Evolutionary conservation across 495 filamentous ascomycete genomes (phyloP).

Genomic region (Aspergillus hancockii): DNA sequence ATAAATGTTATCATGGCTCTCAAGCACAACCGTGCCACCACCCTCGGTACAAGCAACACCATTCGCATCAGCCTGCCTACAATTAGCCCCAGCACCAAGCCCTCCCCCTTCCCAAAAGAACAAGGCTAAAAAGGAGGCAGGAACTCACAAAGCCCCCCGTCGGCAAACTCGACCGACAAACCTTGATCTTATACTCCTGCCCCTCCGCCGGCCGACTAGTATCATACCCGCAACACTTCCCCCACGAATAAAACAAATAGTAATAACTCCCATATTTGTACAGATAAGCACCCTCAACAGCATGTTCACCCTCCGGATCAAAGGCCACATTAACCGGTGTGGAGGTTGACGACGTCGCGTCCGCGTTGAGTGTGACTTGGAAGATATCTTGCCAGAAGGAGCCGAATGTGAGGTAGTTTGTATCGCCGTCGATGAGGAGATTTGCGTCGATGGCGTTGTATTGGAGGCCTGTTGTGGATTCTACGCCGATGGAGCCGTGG

Average conservation of each 20-base stretch:
- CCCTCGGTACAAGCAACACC: slow-evolving; percentile 58
- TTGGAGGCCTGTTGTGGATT: slow-evolving; percentile 40
- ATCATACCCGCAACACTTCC: slow-evolving; percentile 66
- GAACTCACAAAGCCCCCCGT: slow-evolving; percentile 55
- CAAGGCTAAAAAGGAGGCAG: not conserved
- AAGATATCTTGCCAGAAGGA: slow-evolving; percentile 72
- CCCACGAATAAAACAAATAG: slow-evolving; percentile 72
- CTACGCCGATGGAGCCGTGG: slow-evolving; percentile 53
- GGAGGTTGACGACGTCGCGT: slow-evolving; percentile 39
- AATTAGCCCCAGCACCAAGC: slow-evolving; percentile 5
- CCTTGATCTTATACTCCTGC: slow-evolving; percentile 70
- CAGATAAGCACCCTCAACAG: slow-evolving; percentile 62
- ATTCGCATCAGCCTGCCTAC: slow-evolving; percentile 48
- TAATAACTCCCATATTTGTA: slow-evolving; percentile 61
- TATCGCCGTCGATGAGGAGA: slow-evolving; percentile 50
- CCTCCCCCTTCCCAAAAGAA: no score
- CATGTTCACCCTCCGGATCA: slow-evolving; percentile 51
- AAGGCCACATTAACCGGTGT: slow-evolving; percentile 54
- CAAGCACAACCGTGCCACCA: slow-evolving; percentile 67
- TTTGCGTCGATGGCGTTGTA: slow-evolving; percentile 79
- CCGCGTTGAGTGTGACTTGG: slow-evolving; percentile 58
- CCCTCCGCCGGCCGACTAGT: slow-evolving; percentile 52
- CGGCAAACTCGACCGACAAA: slow-evolving; percentile 58
- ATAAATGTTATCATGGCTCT: slow-evolving; percentile 65
- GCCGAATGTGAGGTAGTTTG: slow-evolving; percentile 65